Percentiles rank a stretch among this genome's conserved stretches.
Conservation (phyloP, 768 basidiomycete genomes). For the Auricularia auricula-judae region DNA sequence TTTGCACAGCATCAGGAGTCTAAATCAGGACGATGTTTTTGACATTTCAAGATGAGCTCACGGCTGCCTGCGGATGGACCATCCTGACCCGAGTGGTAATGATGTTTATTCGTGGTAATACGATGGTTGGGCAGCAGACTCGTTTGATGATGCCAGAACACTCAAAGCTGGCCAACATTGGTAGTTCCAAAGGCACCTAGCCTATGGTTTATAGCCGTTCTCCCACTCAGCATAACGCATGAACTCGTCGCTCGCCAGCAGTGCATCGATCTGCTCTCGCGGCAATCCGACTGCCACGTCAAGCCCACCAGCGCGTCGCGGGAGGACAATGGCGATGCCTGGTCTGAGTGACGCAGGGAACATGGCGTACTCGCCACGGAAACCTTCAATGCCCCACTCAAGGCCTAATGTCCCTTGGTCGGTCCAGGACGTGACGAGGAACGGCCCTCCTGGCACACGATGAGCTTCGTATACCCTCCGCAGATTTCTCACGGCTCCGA, state of each 20-base stretch:
- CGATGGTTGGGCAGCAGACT: too few relatives aligned
- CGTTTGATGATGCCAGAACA: too few relatives aligned
- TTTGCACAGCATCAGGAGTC: too few relatives aligned
- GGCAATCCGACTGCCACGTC: neutral
- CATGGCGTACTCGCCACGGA: neutral
- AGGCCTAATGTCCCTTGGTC: neutral
- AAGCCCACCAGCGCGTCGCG: neutral
- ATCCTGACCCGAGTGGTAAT: too few relatives aligned
- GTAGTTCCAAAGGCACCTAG: too few relatives aligned
- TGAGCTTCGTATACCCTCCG: neutral
- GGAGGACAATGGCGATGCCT: neutral
- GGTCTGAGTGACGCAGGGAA: neutral
- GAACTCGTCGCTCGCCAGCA: neutral
- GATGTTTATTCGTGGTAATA: too few relatives aligned
- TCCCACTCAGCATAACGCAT: neutral
- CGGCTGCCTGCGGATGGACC: too few relatives aligned
- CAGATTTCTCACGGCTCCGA: neutral
- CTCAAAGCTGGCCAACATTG: too few relatives aligned
- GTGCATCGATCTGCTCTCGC: neutral
- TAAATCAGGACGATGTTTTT: too few relatives aligned
- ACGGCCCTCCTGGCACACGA: neutral
- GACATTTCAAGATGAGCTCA: too few relatives aligned
- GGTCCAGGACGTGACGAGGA: neutral
- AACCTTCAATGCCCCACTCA: neutral
- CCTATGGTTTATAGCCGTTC: neutral